Percentiles rank a stretch among this genome's conserved stretches.
Evolutionary conservation across 2,329 filamentous ascomycete genomes (phyloP).

Genomic region (Apiospora sp.): DNA sequence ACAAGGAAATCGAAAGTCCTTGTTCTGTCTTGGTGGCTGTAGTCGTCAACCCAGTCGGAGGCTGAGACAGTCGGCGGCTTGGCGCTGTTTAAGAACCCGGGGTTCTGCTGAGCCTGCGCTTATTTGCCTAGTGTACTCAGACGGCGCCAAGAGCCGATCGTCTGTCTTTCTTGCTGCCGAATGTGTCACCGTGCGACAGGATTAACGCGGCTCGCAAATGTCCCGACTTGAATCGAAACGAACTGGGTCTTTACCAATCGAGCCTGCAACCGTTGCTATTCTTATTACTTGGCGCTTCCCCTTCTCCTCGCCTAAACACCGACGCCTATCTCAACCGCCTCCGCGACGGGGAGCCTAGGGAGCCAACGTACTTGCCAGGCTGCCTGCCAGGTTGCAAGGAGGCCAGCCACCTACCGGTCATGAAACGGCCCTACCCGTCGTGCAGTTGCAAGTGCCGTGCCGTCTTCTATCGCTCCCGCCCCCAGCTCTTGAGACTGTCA

Average conservation of each 20-base stretch:
- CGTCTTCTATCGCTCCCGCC: background rate
- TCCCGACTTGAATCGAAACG: conserved; percentile 24
- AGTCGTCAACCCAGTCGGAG: background rate
- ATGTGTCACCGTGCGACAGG: conserved; percentile 23
- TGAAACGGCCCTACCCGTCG: conserved; percentile 4
- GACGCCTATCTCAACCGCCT: background rate
- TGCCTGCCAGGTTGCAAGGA: too few species aligned
- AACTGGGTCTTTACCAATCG: background rate
- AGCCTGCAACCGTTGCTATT: conserved; percentile 1
- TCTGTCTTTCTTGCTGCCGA: background rate
- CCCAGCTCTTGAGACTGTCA: background rate
- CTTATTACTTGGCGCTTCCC: background rate
- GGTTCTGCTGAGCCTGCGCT: background rate
- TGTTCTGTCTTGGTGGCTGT: background rate
- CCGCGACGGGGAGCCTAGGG: too few species aligned
- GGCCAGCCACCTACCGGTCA: background rate
- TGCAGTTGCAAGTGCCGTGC: background rate
- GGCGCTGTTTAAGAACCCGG: conserved; percentile 17
- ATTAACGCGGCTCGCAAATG: conserved; percentile 21
- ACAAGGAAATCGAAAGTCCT: background rate
- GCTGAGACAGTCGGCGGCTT: conserved; percentile 6
- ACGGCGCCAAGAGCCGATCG: conserved; percentile 14
- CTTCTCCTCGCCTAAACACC: background rate
- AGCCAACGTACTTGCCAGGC: too few species aligned
- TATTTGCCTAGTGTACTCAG: background rate